Percentiles rank a stretch among this genome's conserved stretches.
Conservation (phyloP, 2,329 filamentous ascomycete genomes). For the Colletotrichum siamense region DNA sequence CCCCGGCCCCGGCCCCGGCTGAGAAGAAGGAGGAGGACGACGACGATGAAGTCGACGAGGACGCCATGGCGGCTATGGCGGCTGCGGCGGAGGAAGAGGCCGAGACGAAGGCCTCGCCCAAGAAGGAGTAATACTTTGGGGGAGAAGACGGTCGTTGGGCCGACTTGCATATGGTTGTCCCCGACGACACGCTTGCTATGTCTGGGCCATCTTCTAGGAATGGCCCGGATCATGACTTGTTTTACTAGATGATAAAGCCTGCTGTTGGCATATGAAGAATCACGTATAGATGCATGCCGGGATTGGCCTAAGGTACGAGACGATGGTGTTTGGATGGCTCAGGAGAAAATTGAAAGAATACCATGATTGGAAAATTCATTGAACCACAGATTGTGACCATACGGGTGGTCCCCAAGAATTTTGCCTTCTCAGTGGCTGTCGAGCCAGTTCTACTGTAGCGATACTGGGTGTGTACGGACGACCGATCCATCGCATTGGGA, state of each 20-base stretch:
- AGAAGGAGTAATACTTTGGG: slow-evolving; percentile 15
- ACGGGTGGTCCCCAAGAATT: too few species aligned
- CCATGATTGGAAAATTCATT: background rate
- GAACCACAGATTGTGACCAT: too few species aligned
- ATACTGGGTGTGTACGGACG: background rate
- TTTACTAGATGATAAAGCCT: slow-evolving; percentile 5
- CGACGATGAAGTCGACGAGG: background rate
- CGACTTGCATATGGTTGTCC: background rate
- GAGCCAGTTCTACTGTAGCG: background rate
- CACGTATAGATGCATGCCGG: background rate
- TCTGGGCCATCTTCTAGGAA: background rate
- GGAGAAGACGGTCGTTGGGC: slow-evolving; percentile 10
- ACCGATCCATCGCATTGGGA: background rate
- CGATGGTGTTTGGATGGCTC: background rate
- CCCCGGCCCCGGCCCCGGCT: background rate
- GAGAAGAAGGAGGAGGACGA: slow-evolving; percentile 20
- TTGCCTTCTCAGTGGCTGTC: too few species aligned
- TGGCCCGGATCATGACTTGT: background rate
- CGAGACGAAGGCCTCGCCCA: slow-evolving; percentile 18
- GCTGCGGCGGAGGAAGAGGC: slow-evolving; percentile 20
- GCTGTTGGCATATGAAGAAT: background rate
- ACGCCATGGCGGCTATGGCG: background rate
- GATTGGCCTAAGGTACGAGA: background rate
- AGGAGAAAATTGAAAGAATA: background rate
- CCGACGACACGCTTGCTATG: background rate